These are phyloP conservation scores for Xylariales sp. DNA, from an alignment of 2,329 filamentous ascomycete genomes.

Conservation along the genomic window DNA sequence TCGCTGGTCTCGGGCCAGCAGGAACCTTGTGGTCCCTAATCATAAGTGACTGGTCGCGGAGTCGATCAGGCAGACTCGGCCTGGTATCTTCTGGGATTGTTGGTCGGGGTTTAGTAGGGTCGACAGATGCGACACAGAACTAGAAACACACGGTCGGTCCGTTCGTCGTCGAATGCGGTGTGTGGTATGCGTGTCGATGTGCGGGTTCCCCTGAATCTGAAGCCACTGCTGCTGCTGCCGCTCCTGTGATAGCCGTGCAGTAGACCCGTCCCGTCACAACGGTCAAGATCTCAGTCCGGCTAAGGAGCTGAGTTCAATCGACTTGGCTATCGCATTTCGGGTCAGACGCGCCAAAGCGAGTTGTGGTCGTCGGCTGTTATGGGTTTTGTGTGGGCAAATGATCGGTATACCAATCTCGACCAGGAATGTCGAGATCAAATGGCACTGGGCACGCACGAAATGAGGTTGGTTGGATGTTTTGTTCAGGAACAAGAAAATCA, in stretches of 20 bases:
- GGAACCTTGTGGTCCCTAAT: slow-evolving; percentile 51
- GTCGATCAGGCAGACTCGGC: slow-evolving; percentile 12
- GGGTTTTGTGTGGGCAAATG: too few species aligned
- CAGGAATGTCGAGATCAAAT: too few species aligned
- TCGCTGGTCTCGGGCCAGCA: slow-evolving; percentile 55
- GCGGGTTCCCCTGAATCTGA: background rate
- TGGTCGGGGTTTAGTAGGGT: background rate
- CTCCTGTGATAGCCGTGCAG: background rate
- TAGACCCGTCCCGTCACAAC: slow-evolving; percentile 1
- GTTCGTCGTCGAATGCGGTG: too few species aligned
- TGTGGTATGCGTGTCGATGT: too few species aligned
- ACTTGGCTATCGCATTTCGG: slow-evolving; percentile 56
- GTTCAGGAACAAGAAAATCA: slow-evolving; percentile 7
- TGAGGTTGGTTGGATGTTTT: slow-evolving; percentile 6
- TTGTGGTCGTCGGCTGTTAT: slow-evolving; percentile 9
- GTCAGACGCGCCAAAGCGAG: slow-evolving; percentile 11
- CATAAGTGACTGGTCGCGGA: slow-evolving; percentile 32
- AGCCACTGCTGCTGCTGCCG: background rate
- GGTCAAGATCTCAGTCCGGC: slow-evolving; percentile 49
- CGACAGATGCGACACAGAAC: slow-evolving; percentile 3
- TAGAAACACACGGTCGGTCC: background rate
- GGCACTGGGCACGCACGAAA: too few species aligned
- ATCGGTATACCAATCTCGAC: too few species aligned
- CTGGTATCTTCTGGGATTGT: background rate
- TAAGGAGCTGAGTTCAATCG: slow-evolving; percentile 54